Percentiles rank a stretch among this genome's conserved stretches.
Conservation (phyloP, 345 rosid species). For the Citrus medica region DNA sequence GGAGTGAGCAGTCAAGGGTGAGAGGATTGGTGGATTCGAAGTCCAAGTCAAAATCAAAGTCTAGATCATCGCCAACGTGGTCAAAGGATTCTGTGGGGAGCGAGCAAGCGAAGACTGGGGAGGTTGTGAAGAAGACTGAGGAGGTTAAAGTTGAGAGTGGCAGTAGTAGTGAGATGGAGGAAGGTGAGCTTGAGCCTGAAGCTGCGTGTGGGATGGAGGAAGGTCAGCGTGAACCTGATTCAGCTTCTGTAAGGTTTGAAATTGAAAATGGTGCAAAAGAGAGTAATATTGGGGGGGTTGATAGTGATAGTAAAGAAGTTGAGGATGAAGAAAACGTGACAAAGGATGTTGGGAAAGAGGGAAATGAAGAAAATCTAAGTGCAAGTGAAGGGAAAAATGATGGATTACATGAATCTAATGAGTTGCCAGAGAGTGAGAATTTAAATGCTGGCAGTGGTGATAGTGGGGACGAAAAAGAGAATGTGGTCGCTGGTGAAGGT, state of each 20-base stretch:
- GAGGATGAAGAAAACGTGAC: slow-evolving; percentile 15
- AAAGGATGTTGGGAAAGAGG: slow-evolving; percentile 26
- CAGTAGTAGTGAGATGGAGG: slow-evolving; percentile 94
- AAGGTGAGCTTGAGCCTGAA: slow-evolving; percentile 90
- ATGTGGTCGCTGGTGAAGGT: slow-evolving; percentile 18
- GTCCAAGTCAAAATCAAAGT: slow-evolving; percentile 20
- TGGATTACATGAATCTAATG: slow-evolving; percentile 25
- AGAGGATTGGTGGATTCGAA: slow-evolving; percentile 20
- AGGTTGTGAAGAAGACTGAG: slow-evolving; percentile 40
- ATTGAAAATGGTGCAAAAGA: slow-evolving; percentile 16
- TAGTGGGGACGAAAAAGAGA: slow-evolving; percentile 11
- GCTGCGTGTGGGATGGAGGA: background rate
- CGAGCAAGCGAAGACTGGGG: slow-evolving; percentile 58
- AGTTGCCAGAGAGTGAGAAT: slow-evolving; percentile 28
- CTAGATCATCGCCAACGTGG: slow-evolving; percentile 58
- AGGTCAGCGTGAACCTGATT: slow-evolving; percentile 12
- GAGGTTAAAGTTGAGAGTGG: slow-evolving; percentile 41
- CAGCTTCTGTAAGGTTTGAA: slow-evolving; percentile 13
- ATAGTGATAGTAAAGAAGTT: slow-evolving; percentile 20
- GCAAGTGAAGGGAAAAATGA: slow-evolving; percentile 24
- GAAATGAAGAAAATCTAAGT: slow-evolving; percentile 18
- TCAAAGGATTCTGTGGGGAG: slow-evolving; percentile 84
- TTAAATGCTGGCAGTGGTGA: slow-evolving; percentile 20
- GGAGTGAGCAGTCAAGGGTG: slow-evolving; percentile 59
- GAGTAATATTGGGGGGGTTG: background rate